A percentile compares a stretch with the other conserved stretches of the same genome.
Conservation (phyloP, 176 grass and related monocot genomes). For the Panicum miliaceum region DNA sequence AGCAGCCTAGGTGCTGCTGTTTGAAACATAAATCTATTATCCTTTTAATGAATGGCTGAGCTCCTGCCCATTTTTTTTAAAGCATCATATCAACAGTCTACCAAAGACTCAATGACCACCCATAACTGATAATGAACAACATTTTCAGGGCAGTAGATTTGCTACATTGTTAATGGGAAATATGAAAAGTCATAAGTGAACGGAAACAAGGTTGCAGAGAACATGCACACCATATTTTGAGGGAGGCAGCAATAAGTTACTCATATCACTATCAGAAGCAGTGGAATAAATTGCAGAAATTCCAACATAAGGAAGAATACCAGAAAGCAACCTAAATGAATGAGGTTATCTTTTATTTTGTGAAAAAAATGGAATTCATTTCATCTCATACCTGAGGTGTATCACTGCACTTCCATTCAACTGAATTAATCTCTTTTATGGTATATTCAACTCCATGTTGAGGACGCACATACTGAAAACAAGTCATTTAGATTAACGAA, state of each 20-base stretch:
- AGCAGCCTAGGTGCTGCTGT: neutral
- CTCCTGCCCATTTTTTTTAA: neutral
- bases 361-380: conserved; percentile 12
- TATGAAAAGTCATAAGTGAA: neutral
- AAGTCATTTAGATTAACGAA: neutral
- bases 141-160: neutral
- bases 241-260: neutral
- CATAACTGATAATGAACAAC: neutral
- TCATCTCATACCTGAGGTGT: conserved; percentile 73
- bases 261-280: neutral
- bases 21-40: neutral
- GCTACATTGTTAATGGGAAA: neutral
- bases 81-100: neutral
- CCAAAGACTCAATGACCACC: neutral
- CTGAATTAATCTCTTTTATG: conserved; percentile 61
- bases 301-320: neutral
- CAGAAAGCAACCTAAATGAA: neutral
- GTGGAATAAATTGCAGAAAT: neutral
- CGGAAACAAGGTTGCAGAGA: neutral
- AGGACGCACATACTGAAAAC: conserved; percentile 52
- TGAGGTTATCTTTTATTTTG: neutral
- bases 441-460: conserved; percentile 72
- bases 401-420: conserved; percentile 72
- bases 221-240: neutral
- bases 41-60: neutral